A percentile compares a stretch with the other conserved stretches of the same genome.
Evolutionary conservation across 495 filamentous ascomycete species (phyloP).

Genomic region (Penicillium simplicissimum): DNA sequence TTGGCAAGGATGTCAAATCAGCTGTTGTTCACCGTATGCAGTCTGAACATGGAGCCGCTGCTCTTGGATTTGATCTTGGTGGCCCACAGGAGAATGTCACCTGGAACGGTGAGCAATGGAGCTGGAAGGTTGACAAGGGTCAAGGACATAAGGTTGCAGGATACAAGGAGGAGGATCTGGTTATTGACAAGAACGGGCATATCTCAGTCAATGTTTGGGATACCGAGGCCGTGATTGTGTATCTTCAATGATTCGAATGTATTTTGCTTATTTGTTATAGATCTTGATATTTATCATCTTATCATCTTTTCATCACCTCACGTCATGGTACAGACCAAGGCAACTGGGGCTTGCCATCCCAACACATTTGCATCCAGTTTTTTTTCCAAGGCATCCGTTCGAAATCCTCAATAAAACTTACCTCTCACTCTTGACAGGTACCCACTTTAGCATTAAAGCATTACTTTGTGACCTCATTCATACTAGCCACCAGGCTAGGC

Average conservation of each 20-base stretch:
- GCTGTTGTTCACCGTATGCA: slow-evolving; percentile 19
- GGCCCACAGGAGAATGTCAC: slow-evolving; percentile 25
- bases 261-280: not conserved
- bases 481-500: not conserved
- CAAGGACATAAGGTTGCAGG: slow-evolving; percentile 14
- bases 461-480: not conserved
- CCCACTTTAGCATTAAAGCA: not conserved
- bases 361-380: not conserved
- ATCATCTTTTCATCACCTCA: not conserved
- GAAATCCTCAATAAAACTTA: too few species aligned
- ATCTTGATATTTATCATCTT: not conserved
- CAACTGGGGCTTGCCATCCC: not conserved
- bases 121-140: slow-evolving; percentile 21
- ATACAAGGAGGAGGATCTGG: not conserved
- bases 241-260: not conserved
- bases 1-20: slow-evolving; percentile 4
- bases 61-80: slow-evolving; percentile 24
- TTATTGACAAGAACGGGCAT: not conserved
- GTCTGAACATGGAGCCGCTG: slow-evolving; percentile 22
- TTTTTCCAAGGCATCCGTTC: not conserved
- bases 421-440: not conserved
- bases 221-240: slow-evolving; percentile 8
- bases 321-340: not conserved
- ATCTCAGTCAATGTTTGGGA: slow-evolving; percentile 1
- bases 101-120: slow-evolving; percentile 32